Conservation (phyloP, 208 protist species). For the Tritrichomonas musculus region DNA sequence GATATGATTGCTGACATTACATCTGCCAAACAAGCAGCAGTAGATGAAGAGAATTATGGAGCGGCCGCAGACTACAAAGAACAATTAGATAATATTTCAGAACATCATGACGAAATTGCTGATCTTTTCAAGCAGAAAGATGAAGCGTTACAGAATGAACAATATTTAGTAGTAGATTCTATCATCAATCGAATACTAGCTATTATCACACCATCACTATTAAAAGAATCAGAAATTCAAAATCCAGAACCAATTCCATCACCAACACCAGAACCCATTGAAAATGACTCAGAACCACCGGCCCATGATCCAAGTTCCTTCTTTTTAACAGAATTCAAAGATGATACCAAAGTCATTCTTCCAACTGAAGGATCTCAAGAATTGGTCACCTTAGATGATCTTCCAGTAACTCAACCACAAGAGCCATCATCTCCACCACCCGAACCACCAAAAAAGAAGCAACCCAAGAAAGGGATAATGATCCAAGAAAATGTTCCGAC, state of each 20-base stretch:
- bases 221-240: neutral
- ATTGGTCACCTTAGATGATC: no score
- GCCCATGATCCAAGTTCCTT: neutral
- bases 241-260: neutral
- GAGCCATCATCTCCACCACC: neutral
- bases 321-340: no score
- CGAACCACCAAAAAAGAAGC: neutral
- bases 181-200: neutral
- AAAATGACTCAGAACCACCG: no score
- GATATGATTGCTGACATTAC: neutral
- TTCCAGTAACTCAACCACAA: neutral
- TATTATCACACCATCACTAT: neutral
- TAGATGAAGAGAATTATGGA: neutral
- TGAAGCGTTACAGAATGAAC: neutral
- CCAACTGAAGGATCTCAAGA: no score
- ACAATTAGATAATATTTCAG: neutral
- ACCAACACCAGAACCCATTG: neutral
- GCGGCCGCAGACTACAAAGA: neutral
- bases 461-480: neutral
- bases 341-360: no score
- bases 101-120: neutral
- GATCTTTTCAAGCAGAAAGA: neutral
- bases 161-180: neutral
- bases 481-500: neutral
- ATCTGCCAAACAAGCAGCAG: neutral